Base-by-base conservation (phyloP, 2,329 filamentous ascomycete genomes). In the Tolypocladium paradoxum region DNA sequence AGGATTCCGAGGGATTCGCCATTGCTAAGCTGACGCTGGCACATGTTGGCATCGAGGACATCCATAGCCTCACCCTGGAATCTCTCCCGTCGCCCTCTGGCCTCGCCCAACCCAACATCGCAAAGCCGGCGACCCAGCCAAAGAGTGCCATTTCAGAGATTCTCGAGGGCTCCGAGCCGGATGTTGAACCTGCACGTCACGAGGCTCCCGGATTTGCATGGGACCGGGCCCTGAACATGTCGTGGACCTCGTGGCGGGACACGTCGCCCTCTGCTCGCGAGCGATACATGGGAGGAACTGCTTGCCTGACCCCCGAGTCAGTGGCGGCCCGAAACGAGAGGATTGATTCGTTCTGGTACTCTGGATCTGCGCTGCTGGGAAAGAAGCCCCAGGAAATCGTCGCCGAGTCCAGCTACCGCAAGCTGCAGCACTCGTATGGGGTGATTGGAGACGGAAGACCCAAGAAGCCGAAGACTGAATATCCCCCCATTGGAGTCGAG, bases 281-380 rank as follows among this genome's bases (percentile, higher is more conserved):
- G 6, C 40, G 38, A 9, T 46, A 38, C 27, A 16, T 33, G 6
- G 48, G 22, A 12, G 52, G 33, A 22, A 51, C 52, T 12, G 35
- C 24, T 34, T 43, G 43, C 33, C 35, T 52, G 36, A 52, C 52
- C 11, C n/a, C 36, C 3, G 40, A 48, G 12, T 29, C 40, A 11
- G 18, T 50, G 12, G 6, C 55, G 14, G 46, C 52, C 7, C 68
- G 64, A 20, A 61, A 63, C n/a, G 60, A 61, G 7, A 60, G 61
- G 27, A 60, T 70, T 48, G 58, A 70, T 48, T 58, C 56, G 4
- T 56, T 60, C 35, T 78, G 75, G 64, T 74, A 76, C 27, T 29
- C 45, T 8, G 53, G 49, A 3, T 49, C 53, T 0, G 36, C 33
- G 1, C 18, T 66, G 34, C 56, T 75, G 27, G 62, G 64, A 47